phyloP scores from a whole-genome alignment of 371 early-diverging fungal genomes.

The Mucor lusitanicus region DNA sequence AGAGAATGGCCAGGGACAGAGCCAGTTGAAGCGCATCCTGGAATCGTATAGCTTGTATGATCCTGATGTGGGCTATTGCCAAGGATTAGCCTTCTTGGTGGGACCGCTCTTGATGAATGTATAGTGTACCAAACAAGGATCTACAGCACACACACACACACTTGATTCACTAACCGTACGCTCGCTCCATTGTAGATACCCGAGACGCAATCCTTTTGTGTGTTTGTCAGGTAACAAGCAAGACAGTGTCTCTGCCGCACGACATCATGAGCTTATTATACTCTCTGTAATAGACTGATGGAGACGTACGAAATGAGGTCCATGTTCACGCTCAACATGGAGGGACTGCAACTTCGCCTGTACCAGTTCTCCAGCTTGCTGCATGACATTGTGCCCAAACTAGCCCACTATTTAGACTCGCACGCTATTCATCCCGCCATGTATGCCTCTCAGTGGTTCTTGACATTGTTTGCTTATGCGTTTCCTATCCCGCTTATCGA shows the following conservation, averaged over 20 bases:
- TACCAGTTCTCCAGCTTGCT: conserved; percentile 86
- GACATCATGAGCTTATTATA: no score
- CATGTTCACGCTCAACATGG: conserved; percentile 85
- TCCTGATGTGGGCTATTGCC: conserved; percentile 93
- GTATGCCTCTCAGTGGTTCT: conserved; percentile 94
- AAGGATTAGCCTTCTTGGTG: conserved; percentile 93
- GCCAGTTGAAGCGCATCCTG: conserved; percentile 76
- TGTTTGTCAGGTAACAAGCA: conserved; percentile 74
- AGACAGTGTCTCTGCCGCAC: no score
- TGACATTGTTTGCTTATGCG: conserved; percentile 88
- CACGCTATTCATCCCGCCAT: conserved; percentile 83
- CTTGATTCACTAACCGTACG: neutral
- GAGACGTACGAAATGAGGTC: conserved; percentile 84
- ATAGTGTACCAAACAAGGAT: conserved; percentile 7
- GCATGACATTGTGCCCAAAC: conserved; percentile 74
- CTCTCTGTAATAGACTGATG: conserved; percentile 63
- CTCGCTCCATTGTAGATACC: conserved; percentile 59
- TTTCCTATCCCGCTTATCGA: conserved; percentile 78
- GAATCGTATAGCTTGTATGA: conserved; percentile 93
- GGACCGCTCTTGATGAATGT: conserved; percentile 91
- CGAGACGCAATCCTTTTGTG: conserved; percentile 90
- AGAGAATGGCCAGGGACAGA: conserved; percentile 85
- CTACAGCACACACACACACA: neutral
- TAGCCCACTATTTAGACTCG: conserved; percentile 69
- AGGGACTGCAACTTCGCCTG: conserved; percentile 80